Evolutionary conservation across 2,329 filamentous ascomycete genomes (phyloP), one percentile per base, ranked within the genome.

Genomic region (Alternaria novae-zelandiae): DNA sequence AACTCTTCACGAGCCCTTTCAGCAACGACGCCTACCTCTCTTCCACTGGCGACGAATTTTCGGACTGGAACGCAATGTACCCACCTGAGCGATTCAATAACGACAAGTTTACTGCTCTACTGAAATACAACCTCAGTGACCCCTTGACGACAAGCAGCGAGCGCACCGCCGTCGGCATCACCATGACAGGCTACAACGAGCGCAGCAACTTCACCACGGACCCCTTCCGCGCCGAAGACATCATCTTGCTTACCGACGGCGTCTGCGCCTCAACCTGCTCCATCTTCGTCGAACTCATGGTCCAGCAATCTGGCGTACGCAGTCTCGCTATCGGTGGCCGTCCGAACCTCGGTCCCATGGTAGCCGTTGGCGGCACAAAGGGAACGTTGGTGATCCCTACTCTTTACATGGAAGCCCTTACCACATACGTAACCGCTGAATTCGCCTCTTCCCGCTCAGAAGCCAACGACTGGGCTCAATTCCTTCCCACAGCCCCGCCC

Each of bases 241-340:
- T 83, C 25, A 66, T 83, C 28, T 73, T 83, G 28, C 70, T 83
- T 5, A 74, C 77, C 55, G 82, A 84, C 62, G 82, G 82, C 59
- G 79, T 82, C 69, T 84, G 83, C 70, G 81, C 81, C 5, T 79
- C 75, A 0, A 83, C 82, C 15, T 84, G 83, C 74, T 77, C 81
- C 23, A 78, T 84, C 63, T 84, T 84, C 76, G 73, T 74, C 55
- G 83, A 84, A 61, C 73, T 84, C 44, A 83, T 84, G 81, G 75
- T 78, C 6, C 80, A 82, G 47, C 81, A 83, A 70, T 79, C 75
- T 2, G 73, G 75, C 49, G 79, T 84, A n/a, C 77, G 78, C 26
- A 80, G 79, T 10, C 70, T 84, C 56, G 78, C 78, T 5, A 71
- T 84, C 3, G 82, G 82, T 57, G 83, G 82, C 5, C 79, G 80